A percentile compares a stretch with the other conserved stretches of the same genome.
These are phyloP conservation scores for Pseudocercospora ulei DNA, from an alignment of 2,329 filamentous ascomycete species.

Conservation along the genomic window DNA sequence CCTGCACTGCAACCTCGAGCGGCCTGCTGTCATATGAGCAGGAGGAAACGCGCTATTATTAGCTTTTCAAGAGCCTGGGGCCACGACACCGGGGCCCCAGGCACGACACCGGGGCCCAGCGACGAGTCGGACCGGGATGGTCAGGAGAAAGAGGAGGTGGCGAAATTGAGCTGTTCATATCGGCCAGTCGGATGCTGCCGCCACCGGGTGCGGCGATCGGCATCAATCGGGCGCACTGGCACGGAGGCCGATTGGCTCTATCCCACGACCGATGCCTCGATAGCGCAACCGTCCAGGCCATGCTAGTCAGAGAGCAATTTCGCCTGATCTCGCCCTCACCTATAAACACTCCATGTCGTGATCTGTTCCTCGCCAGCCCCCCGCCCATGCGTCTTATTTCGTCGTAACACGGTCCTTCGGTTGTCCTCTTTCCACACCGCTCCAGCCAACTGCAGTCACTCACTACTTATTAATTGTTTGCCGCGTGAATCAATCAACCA, in stretches of 20 bases:
- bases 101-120: no score
- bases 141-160: no score
- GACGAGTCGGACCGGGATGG: no score
- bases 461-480: conserved; percentile 15
- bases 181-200: no score
- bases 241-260: conserved; percentile 9
- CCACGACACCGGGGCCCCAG: no score
- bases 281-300: conserved; percentile 14
- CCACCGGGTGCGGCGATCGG: no score
- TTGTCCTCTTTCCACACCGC: conserved; percentile 22
- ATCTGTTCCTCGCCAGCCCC: conserved; percentile 12
- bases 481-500: conserved; percentile 8
- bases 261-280: conserved; percentile 18
- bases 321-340: conserved; percentile 17
- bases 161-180: no score
- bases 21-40: no score
- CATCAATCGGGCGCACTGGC: no score
- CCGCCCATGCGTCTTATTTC: conserved; percentile 13
- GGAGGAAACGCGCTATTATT: no score
- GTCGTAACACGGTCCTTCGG: conserved; percentile 22
- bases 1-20: no score
- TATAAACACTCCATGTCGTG: conserved; percentile 20
- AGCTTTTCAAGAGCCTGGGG: no score
- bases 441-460: conserved; percentile 16
- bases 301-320: conserved; percentile 20